Evolutionary conservation across 208 protist genomes (phyloP).

Genomic region (Crithidia fasciculata): DNA sequence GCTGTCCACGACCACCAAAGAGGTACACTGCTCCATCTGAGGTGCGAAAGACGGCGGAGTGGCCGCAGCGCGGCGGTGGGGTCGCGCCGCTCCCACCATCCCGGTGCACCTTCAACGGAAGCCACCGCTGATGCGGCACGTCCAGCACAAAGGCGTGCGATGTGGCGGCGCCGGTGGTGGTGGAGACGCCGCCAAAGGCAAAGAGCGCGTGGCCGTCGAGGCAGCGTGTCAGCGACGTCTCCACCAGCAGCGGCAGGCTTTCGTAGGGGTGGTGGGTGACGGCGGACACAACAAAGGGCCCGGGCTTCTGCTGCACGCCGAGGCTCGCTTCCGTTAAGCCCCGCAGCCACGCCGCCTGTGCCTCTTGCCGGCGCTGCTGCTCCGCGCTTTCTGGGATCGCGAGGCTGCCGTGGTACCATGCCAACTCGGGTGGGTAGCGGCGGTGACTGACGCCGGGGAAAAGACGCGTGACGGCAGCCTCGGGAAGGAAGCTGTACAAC

Average conservation of each 20-base stretch:
- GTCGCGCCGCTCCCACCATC: not conserved
- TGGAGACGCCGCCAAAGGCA: conserved; percentile 40
- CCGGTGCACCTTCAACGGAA: conserved; percentile 10
- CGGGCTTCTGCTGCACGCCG: conserved; percentile 25
- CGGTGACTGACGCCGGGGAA: conserved; percentile 43
- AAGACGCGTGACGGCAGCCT: not conserved
- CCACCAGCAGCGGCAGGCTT: conserved; percentile 40
- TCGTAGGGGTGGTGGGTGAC: conserved; percentile 49
- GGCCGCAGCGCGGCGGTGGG: conserved; percentile 51
- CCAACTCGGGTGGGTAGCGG: conserved; percentile 49
- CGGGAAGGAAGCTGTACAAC: conserved; percentile 20
- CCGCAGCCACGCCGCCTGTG: conserved; percentile 39
- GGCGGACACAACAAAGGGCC: conserved; percentile 45
- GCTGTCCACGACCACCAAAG: conserved; percentile 58
- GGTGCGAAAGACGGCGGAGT: conserved; percentile 54
- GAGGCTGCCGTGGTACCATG: conserved; percentile 70
- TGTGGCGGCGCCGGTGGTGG: conserved; percentile 15
- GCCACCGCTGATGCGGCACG: conserved; percentile 21
- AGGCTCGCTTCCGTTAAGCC: conserved; percentile 45
- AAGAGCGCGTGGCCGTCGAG: conserved; percentile 54
- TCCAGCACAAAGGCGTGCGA: conserved; percentile 23
- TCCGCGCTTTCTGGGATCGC: conserved; percentile 33
- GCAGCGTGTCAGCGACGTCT: conserved; percentile 67
- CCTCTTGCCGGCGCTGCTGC: conserved; percentile 33
- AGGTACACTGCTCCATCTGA: conserved; percentile 57